These are phyloP conservation scores for Cicer chorassanicum DNA, from an alignment of 306 rosid genomes.

Conservation along the genomic window DNA sequence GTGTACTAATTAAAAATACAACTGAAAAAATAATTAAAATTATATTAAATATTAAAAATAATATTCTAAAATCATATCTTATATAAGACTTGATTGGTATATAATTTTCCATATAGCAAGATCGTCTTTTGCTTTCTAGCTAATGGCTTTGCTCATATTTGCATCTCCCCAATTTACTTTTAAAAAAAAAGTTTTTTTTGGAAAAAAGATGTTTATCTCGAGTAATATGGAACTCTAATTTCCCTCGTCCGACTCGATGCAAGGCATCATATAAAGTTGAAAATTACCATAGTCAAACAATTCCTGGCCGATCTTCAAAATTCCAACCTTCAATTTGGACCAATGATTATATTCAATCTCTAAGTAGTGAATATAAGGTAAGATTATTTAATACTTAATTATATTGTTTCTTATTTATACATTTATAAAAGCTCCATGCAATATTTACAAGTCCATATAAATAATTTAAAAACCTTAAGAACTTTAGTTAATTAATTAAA, in stretches of 20 bases:
- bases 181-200: neutral
- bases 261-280: neutral
- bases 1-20: no score
- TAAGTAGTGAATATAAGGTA: slow-evolving; percentile 11
- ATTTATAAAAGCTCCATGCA: no score
- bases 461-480: no score
- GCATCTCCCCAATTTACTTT: neutral
- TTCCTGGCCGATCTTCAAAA: slow-evolving; percentile 23
- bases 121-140: neutral
- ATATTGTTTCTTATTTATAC: neutral
- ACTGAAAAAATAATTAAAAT: no score
- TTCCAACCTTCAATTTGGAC: slow-evolving; percentile 34
- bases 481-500: no score
- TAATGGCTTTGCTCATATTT: neutral
- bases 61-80: no score
- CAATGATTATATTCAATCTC: slow-evolving; percentile 9
- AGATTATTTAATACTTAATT: neutral
- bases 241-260: neutral
- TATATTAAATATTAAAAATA: no score
- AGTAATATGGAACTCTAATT: neutral
- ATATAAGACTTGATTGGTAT: no score
- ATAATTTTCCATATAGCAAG: neutral
- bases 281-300: neutral
- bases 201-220: neutral
- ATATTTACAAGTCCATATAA: no score